Conservation (phyloP, 2,329 filamentous ascomycete species). For the Colletotrichum sp. region DNA sequence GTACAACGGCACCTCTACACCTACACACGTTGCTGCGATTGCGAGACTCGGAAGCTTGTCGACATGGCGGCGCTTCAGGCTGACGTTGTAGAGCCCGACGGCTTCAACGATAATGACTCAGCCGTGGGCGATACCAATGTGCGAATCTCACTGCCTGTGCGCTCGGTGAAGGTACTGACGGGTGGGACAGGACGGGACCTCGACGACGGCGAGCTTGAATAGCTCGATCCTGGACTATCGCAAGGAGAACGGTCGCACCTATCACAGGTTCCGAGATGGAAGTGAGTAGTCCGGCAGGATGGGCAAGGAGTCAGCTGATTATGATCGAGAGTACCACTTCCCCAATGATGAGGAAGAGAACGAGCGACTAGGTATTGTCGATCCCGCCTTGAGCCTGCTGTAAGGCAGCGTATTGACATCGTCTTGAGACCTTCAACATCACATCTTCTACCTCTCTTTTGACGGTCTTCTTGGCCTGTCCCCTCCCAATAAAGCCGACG, state of each 20-base stretch:
- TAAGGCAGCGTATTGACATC: not conserved
- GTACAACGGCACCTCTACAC: not conserved
- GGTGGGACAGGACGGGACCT: not conserved
- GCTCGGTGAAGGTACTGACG: not conserved
- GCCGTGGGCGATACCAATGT: constrained; percentile 5
- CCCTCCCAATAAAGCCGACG: constrained; percentile 15
- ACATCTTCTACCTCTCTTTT: constrained; percentile 54
- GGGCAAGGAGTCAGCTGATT: not conserved
- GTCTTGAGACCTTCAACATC: constrained; percentile 53
- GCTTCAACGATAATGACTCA: constrained; percentile 16
- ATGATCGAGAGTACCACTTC: constrained; percentile 19
- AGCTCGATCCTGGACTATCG: constrained; percentile 33
- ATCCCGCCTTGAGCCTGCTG: too few relatives aligned
- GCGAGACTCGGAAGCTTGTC: not conserved
- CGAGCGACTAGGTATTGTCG: constrained; percentile 9
- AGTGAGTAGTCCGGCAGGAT: not conserved
- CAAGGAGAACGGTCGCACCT: constrained; percentile 22
- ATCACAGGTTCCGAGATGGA: constrained; percentile 25
- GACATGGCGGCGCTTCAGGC: not conserved
- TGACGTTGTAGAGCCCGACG: constrained; percentile 14
- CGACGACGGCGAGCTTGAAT: constrained; percentile 33
- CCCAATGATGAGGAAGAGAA: constrained; percentile 23
- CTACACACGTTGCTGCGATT: not conserved
- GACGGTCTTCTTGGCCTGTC: constrained; percentile 26
- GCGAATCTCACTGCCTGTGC: not conserved